These are phyloP conservation scores for Brasilioporus rufonigricans DNA, from an alignment of 768 basidiomycete species.

Conservation along the genomic window DNA sequence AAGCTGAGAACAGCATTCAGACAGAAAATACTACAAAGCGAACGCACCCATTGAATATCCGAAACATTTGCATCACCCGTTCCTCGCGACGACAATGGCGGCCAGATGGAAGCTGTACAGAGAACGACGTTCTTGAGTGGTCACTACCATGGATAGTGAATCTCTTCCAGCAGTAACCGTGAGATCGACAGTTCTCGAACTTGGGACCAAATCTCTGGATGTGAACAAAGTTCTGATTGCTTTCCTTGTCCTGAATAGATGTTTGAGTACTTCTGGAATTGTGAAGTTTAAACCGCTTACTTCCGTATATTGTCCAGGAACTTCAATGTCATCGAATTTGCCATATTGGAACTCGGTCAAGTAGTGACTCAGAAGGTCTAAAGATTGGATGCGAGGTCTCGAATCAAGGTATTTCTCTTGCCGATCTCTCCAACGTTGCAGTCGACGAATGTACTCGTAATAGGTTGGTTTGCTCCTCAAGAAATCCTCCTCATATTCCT, in stretches of 20 bases:
- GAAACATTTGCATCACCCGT: constrained; percentile 84
- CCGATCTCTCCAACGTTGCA: constrained; percentile 92
- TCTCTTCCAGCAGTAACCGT: constrained; percentile 85
- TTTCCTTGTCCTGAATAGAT: constrained; percentile 81
- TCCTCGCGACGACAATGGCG: constrained; percentile 91
- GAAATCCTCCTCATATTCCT: constrained; percentile 91
- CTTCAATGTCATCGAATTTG: constrained; percentile 96
- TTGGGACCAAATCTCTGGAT: constrained; percentile 89
- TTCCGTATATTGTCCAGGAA: constrained; percentile 99
- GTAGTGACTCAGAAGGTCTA: constrained; percentile 88
- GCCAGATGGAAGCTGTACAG: constrained; percentile 84
- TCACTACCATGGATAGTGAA: constrained; percentile 90
- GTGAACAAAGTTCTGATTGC: constrained; percentile 83
- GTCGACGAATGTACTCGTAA: constrained; percentile 82
- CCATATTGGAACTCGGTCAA: constrained; percentile 97
- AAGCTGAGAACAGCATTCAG: not conserved
- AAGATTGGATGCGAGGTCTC: constrained; percentile 76
- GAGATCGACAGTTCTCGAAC: constrained; percentile 86
- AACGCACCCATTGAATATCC: constrained; percentile 88
- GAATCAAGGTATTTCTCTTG: constrained; percentile 84
- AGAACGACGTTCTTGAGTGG: constrained; percentile 85
- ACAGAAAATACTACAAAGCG: not conserved
- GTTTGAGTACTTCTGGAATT: not conserved
- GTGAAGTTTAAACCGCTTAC: constrained; percentile 38
- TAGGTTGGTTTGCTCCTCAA: constrained; percentile 72